These are phyloP conservation scores for Solidago caesia DNA, from an alignment of 129 eudicot species.

Conservation along the genomic window DNA sequence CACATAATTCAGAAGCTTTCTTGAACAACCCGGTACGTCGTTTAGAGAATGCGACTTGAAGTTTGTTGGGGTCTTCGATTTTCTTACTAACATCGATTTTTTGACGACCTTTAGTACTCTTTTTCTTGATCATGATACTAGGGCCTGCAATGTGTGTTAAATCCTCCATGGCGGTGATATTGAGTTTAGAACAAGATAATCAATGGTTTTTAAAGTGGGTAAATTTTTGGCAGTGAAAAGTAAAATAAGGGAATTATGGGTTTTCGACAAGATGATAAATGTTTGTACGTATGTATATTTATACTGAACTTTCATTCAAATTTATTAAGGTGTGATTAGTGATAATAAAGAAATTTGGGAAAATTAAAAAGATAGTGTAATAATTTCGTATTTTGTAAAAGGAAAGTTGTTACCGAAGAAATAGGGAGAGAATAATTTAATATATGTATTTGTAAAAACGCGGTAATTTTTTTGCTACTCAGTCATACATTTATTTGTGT, in stretches of 20 bases:
- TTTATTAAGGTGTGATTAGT: not conserved
- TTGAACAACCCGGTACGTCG: constrained; percentile 20
- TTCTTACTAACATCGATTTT: constrained; percentile 17
- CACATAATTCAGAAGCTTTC: constrained; percentile 14
- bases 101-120: constrained; percentile 13
- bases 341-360: not conserved
- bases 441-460: not conserved
- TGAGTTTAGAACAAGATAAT: not conserved
- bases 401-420: not conserved
- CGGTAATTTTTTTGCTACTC: no score
- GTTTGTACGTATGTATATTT: no score
- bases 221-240: no score
- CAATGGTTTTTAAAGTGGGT: no score
- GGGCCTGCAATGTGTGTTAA: not conserved
- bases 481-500: no score
- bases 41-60: constrained; percentile 23
- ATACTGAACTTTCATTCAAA: no score
- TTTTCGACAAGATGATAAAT: no score
- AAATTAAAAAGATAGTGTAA: not conserved
- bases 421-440: not conserved
- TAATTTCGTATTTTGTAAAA: not conserved
- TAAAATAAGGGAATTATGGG: no score
- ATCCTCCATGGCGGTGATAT: not conserved
- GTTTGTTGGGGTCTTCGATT: not conserved
- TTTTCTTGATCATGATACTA: not conserved